Base-by-base conservation (phyloP, 1,284 basidiomycete species). In the Cronartium quercuum region DNA sequence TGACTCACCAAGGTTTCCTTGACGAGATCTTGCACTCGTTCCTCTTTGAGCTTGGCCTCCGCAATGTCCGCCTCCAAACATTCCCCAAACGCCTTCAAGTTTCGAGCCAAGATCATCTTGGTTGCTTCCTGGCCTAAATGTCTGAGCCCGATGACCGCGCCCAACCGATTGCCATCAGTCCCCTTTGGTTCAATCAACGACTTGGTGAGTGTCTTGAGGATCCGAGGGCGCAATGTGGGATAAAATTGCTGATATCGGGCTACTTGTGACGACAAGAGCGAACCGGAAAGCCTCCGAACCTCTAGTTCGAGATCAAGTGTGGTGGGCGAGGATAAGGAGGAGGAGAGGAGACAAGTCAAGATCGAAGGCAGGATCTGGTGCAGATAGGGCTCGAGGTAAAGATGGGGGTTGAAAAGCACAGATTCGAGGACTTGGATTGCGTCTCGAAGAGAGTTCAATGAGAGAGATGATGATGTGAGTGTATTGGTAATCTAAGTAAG, bases 301-400 rank as follows among this genome's bases (percentile, higher is more conserved):
- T 71, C 68, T 44, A 60, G 61, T 63, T 68, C 64, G 87, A 90
- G 77, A 12, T 80, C 78, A 3, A 80, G 77, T 18, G 77, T 77
- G 6, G 81, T 79, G 68, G 82, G 76, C 35, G 77, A 58, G 77
- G 79, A 51, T 77, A 81, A 76, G 77, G 81, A 69, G 66, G 82
- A 81, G 1, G 84, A 83, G 6, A 96, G 86, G 9, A 89, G 87
- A 0, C 92, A 90, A 75, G 95, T 91, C 35, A 98, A 87, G 55
- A 97, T 87, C 0, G 94, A 90, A 0, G 94, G 94, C 12, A 98
- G 87, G 63, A 98, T 86, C 89, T 98, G 95, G 80, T 98, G 95
- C 4, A 98, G 85, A 91, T 95, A 79, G 13, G 2, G 76, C 12
- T 66, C 57, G 40, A 37, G 37, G 51, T 47, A 75, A n/a, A 40